Conservation (phyloP, 345 rosid genomes). For the Raphanus sativus region DNA sequence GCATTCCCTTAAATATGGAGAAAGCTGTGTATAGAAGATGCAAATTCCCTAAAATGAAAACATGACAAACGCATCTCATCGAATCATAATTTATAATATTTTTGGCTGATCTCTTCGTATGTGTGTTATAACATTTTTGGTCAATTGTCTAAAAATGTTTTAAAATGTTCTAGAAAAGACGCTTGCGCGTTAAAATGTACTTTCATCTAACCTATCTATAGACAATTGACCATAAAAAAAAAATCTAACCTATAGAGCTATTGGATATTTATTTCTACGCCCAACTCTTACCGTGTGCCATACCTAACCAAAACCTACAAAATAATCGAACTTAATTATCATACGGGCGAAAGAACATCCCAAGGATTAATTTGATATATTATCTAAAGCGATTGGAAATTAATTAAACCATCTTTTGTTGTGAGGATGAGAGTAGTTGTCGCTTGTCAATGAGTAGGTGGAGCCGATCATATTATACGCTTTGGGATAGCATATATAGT, state of each 20-base stretch:
- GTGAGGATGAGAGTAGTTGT: constrained; percentile 13
- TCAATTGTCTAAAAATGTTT: neutral
- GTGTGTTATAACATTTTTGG: too few relatives aligned
- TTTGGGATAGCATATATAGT: neutral
- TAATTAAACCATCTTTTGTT: constrained; percentile 4
- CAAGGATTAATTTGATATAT: neutral
- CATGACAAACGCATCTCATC: too few relatives aligned
- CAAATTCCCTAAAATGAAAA: too few relatives aligned
- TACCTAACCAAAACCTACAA: constrained; percentile 5
- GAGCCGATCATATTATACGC: neutral
- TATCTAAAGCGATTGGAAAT: neutral
- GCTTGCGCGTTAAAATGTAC: constrained; percentile 10
- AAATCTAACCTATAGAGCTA: neutral
- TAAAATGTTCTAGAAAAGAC: neutral
- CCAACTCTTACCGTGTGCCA: constrained; percentile 28
- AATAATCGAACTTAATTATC: neutral
- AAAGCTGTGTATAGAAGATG: too few relatives aligned
- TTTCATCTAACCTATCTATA: constrained; percentile 3
- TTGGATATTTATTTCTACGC: neutral
- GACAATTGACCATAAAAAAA: neutral
- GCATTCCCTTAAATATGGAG: too few relatives aligned
- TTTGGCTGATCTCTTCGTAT: too few relatives aligned
- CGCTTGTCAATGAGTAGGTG: constrained; percentile 21
- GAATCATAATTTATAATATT: too few relatives aligned
- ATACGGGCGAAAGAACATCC: neutral